Base-by-base conservation (phyloP, 257 asterid genomes). In the Solanum tarapatanum region DNA sequence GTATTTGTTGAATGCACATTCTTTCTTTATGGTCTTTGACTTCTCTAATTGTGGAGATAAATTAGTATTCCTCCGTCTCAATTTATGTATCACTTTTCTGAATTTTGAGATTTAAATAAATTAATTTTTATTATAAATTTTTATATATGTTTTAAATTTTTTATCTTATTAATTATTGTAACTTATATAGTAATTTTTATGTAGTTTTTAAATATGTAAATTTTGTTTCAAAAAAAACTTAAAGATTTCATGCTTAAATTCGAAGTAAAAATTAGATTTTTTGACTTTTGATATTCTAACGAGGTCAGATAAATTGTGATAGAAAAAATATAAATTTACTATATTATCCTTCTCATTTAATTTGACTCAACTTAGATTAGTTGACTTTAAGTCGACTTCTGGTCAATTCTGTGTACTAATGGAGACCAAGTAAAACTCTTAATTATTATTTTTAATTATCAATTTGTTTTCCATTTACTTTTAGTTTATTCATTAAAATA, bases 221-320 rank as follows among this genome's bases (percentile, higher is more conserved):
- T 58, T 21, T 58, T 58, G 0, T 58, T 1, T 58, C 0, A 1
- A 0, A 58, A 51, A 51, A 58, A 58, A 48, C 0, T 5, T 32
- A 6, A 51, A 51, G 1, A 16, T 17, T 17, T 51, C 8, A 16
- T 51, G 3, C 23, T 16, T 0, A 6, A 51, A 51, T 51, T 51
- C 3, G 0, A 5, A 0, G 1, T 51, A 16, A 51, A 48, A 48
- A 14, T 51, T 48, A 13, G 0, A 51, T 51, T 0, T 5, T 51
- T 51, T 16, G 0, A 17, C 0, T 60, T 8, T 51, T 17, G 1
- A 17, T 2, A 51, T 17, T 51, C 4, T 0, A 6, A 51, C 0
- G 9, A 51, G 17, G 5, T 51, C 62, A 51, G 0, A 0, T 51
- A 51, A 14, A 48, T 2, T 48, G 21, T 4, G 58, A 48, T 5